Conservation (phyloP, 495 filamentous ascomycete species). For the Penicillium lividum region DNA sequence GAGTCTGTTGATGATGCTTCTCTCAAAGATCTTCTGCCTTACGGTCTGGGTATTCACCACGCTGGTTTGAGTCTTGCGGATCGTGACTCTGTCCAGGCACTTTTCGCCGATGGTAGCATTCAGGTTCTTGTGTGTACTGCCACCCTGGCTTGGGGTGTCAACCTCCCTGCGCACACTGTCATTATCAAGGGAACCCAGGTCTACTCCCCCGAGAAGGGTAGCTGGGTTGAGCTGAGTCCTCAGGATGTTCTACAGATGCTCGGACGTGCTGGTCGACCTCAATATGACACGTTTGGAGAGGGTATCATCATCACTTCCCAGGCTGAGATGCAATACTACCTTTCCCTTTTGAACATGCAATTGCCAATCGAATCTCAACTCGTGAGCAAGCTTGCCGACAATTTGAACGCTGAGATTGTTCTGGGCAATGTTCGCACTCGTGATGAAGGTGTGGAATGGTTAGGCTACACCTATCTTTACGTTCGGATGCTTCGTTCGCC, state of each 20-base stretch:
- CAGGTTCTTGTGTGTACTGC: constrained; percentile 97
- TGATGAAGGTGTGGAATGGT: constrained; percentile 96
- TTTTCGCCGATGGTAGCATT: constrained; percentile 86
- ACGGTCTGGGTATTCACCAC: constrained; percentile 97
- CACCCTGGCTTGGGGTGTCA: constrained; percentile 98
- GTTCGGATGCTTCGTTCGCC: constrained; percentile 97
- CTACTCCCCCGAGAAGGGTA: constrained; percentile 97
- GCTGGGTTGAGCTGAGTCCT: constrained; percentile 96
- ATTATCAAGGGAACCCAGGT: constrained; percentile 98
- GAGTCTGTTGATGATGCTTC: constrained; percentile 81
- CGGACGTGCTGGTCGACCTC: constrained; percentile 91
- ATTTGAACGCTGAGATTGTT: constrained; percentile 95
- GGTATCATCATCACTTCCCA: constrained; percentile 99
- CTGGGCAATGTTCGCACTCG: constrained; percentile 90
- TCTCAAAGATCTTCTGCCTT: constrained; percentile 92
- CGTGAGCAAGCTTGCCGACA: constrained; percentile 89
- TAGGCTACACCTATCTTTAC: constrained; percentile 97
- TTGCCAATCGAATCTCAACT: constrained; percentile 97
- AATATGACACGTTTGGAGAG: constrained; percentile 97
- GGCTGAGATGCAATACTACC: constrained; percentile 91
- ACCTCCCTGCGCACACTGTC: constrained; percentile 94
- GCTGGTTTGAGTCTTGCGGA: constrained; percentile 93
- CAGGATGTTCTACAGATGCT: constrained; percentile 99
- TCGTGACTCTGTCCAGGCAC: constrained; percentile 90
- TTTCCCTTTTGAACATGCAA: constrained; percentile 95